A percentile compares a stretch with the other conserved stretches of the same genome.
Evolutionary conservation across 768 basidiomycete species (phyloP).

Genomic region (Suillus alpinus): DNA sequence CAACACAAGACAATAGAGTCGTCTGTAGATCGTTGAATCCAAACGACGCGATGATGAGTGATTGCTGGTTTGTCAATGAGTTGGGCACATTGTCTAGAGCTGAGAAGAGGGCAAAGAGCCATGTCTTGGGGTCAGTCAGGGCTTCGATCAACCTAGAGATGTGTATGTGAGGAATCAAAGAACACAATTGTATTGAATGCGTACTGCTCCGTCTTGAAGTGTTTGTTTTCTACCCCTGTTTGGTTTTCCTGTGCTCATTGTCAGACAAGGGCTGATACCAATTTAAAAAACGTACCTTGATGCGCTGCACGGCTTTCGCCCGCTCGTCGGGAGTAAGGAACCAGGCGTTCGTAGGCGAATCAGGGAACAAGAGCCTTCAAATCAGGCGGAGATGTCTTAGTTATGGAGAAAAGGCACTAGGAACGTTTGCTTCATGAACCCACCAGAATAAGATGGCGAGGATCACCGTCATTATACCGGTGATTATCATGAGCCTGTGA

Average conservation of each 20-base stretch:
- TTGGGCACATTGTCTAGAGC: conserved; percentile 56
- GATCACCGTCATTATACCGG: conserved; percentile 51
- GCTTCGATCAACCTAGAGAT: conserved; percentile 55
- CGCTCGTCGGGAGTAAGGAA: conserved; percentile 61
- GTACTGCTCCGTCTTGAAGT: conserved; percentile 70
- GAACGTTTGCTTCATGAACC: conserved; percentile 7
- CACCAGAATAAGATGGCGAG: conserved; percentile 53
- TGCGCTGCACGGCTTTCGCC: conserved; percentile 50
- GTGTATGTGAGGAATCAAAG: neutral
- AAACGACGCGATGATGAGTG: conserved; percentile 60
- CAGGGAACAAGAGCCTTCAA: conserved; percentile 57
- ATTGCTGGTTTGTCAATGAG: conserved; percentile 55
- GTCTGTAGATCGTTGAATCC: conserved; percentile 60
- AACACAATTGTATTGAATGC: conserved; percentile 20
- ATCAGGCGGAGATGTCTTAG: neutral
- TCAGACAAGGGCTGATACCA: neutral
- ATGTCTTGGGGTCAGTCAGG: conserved; percentile 59
- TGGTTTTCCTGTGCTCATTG: conserved; percentile 49
- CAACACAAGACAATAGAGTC: conserved; percentile 60
- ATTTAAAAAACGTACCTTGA: conserved; percentile 39
- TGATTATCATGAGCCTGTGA: conserved; percentile 60
- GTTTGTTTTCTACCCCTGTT: conserved; percentile 73
- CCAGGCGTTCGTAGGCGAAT: conserved; percentile 65
- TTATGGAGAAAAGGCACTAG: neutral
- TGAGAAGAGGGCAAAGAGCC: conserved; percentile 64